Percentiles rank a stretch among this genome's conserved stretches.
Conservation (phyloP, 352 stramenopile genomes). For the Phytophthora idaei region DNA sequence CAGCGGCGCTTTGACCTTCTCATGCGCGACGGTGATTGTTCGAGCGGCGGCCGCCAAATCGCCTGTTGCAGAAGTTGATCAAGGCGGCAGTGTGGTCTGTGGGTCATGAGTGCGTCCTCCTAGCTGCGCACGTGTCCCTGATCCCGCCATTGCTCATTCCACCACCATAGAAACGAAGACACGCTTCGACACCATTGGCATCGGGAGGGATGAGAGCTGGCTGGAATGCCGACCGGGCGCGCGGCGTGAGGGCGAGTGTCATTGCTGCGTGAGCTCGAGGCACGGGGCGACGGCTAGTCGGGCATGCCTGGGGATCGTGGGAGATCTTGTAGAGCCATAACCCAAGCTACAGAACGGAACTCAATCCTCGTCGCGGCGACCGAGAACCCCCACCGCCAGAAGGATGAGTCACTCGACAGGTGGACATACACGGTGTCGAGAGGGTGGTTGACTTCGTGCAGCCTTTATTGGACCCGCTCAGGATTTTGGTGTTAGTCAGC, state of each 20-base stretch:
- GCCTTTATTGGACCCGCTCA: background rate
- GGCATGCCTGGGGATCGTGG: background rate
- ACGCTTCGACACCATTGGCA: background rate
- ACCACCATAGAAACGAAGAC: background rate
- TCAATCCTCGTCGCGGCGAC: background rate
- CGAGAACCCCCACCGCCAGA: background rate
- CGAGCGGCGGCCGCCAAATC: background rate
- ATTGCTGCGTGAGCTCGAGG: background rate
- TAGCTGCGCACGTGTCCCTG: background rate
- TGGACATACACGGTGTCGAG: background rate
- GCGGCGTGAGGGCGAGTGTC: background rate
- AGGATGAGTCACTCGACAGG: background rate
- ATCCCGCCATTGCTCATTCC: background rate
- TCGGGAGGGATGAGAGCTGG: background rate
- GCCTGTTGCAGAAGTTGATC: background rate
- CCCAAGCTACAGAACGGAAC: background rate
- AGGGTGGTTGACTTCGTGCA: background rate
- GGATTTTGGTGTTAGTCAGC: background rate
- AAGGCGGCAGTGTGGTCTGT: background rate
- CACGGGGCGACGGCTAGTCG: background rate
- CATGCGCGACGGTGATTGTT: background rate
- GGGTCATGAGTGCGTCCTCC: background rate
- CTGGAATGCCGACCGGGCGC: background rate
- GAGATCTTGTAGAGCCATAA: background rate
- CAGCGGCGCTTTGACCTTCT: background rate